These are phyloP conservation scores for Fusarium devonianum DNA, from an alignment of 2,329 filamentous ascomycete species.

Conservation along the genomic window DNA sequence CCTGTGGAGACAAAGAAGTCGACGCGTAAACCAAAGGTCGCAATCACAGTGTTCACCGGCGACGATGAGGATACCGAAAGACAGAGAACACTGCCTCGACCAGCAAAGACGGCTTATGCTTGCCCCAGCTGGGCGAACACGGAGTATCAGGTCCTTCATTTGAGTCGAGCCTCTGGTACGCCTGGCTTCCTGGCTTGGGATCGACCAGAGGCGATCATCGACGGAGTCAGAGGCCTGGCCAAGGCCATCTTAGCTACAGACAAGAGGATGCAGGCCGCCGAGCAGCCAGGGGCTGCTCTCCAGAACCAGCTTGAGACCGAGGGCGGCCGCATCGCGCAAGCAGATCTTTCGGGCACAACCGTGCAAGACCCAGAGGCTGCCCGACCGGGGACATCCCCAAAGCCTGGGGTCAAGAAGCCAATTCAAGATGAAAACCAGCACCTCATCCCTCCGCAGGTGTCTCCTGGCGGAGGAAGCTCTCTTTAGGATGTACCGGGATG, in stretches of 20 bases:
- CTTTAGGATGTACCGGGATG: conserved; percentile 9
- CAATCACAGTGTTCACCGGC: conserved; percentile 57
- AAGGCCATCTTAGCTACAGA: conserved; percentile 50
- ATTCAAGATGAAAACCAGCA: conserved; percentile 19
- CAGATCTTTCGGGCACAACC: conserved; percentile 41
- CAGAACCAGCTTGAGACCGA: conserved; percentile 46
- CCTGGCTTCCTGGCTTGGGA: conserved; percentile 59
- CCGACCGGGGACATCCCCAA: conserved; percentile 5
- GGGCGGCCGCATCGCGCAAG: conserved; percentile 25
- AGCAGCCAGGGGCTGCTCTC: conserved; percentile 40
- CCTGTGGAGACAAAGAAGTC: conserved; percentile 34
- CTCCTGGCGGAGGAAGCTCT: conserved; percentile 10
- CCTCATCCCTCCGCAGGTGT: conserved; percentile 15
- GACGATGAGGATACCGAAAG: conserved; percentile 36
- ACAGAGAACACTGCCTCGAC: conserved; percentile 33
- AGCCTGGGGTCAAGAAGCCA: conserved; percentile 17
- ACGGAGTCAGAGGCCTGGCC: conserved; percentile 52
- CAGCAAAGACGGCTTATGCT: conserved; percentile 46
- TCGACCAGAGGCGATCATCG: conserved; percentile 53
- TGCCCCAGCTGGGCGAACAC: conserved; percentile 59
- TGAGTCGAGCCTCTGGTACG: conserved; percentile 49
- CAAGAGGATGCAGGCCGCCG: conserved; percentile 45
- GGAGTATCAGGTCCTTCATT: conserved; percentile 53
- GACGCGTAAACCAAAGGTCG: conserved; percentile 49
- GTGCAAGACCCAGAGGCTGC: conserved; percentile 30